Evolutionary conservation across 257 asterid genomes (phyloP).

Genomic region (Solanum lycopersicoides): DNA sequence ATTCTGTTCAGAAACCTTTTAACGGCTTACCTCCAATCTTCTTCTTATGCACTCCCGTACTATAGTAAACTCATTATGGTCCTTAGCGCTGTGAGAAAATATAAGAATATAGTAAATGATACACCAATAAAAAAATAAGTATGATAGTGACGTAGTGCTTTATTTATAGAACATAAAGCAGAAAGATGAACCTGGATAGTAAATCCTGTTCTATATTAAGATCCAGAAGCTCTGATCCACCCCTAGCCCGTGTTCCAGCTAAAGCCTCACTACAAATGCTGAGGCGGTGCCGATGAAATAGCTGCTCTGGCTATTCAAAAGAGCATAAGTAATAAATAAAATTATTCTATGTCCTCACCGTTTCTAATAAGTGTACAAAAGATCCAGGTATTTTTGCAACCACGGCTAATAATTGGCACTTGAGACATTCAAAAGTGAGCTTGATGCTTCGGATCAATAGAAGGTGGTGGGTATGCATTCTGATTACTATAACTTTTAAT

Average conservation of each 20-base stretch:
- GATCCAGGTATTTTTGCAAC: background rate
- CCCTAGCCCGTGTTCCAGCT: conserved; percentile 95
- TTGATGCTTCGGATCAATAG: background rate
- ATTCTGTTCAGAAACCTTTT: background rate
- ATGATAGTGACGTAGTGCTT: background rate
- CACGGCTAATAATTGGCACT: background rate
- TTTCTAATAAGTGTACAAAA: background rate
- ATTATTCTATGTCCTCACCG: background rate
- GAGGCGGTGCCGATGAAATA: conserved; percentile 65
- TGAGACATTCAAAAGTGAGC: background rate
- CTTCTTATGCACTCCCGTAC: conserved; percentile 78
- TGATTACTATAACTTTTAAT: background rate
- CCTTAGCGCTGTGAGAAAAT: conserved; percentile 55
- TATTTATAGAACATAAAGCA: background rate
- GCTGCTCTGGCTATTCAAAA: conserved; percentile 74
- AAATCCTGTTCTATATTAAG: conserved; percentile 74
- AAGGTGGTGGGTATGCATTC: background rate
- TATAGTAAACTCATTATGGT: conserved; percentile 78
- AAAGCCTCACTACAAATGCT: conserved; percentile 82
- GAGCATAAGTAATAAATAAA: conserved; percentile 4
- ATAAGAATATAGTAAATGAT: background rate
- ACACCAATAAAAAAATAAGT: background rate
- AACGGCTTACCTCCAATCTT: conserved; percentile 69
- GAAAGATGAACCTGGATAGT: conserved; percentile 60
- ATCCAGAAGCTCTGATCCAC: conserved; percentile 66